A percentile compares a stretch with the other conserved stretches of the same genome.
phyloP scores from a whole-genome alignment of 129 eudicot genomes.

The Saposhnikovia divaricata region DNA sequence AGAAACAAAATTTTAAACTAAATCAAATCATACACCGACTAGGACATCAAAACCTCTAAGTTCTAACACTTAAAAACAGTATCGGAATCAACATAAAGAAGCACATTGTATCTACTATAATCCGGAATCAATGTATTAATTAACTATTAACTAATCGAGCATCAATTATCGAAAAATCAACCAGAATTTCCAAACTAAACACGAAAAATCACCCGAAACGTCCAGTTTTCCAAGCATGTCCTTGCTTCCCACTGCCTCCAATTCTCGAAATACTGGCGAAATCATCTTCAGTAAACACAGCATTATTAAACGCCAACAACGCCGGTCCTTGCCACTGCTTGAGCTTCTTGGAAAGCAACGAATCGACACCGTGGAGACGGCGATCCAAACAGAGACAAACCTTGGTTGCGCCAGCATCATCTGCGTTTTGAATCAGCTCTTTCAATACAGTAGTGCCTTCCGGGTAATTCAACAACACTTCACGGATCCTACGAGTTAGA shows the following conservation, averaged over 20 bases:
- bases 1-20: no score
- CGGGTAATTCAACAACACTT: constrained; percentile 79
- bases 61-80: background rate
- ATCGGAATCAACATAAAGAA: background rate
- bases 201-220: constrained; percentile 64
- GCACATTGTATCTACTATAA: background rate
- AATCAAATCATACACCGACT: background rate
- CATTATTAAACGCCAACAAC: constrained; percentile 74
- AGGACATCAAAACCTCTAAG: background rate
- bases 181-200: background rate
- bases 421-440: constrained; percentile 95
- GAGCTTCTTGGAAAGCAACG: constrained; percentile 49
- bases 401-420: constrained; percentile 98
- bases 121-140: background rate
- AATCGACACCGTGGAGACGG: constrained; percentile 43
- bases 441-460: constrained; percentile 95
- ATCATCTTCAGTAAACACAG: constrained; percentile 90
- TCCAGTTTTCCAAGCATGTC: constrained; percentile 93
- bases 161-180: background rate
- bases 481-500: constrained; percentile 87
- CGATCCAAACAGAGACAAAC: constrained; percentile 83
- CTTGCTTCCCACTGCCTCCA: constrained; percentile 81
- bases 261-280: constrained; percentile 84
- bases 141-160: background rate
- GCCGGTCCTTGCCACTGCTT: constrained; percentile 98